Base-by-base conservation (phyloP, 805 yeast species). In the Vanderwaltozyma verrucispora region DNA sequence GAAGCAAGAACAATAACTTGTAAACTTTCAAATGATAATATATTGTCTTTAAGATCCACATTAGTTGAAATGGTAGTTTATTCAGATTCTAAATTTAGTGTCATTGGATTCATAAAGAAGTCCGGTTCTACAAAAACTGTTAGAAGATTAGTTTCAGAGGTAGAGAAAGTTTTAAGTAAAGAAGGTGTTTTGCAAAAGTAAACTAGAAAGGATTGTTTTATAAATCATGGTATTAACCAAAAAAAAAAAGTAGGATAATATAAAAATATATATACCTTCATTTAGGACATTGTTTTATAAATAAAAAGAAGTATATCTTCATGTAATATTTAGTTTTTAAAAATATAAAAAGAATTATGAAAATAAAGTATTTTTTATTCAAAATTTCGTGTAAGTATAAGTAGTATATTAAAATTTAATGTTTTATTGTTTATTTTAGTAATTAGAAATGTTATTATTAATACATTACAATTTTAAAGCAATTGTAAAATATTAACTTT, bases 61-160 rank as follows among this genome's bases (percentile, higher is more conserved):
- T 68, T 71, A 45, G 80, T 81, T 56, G 71, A 74, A 42, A 69
- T 82, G 47, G 64, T 64, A 46, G 65, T 80, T 28, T 46, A 43
- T 30, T 46, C 64, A 27, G 62, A 73, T 36, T 73, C 63, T 57
- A 71, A 59, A 33, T 60, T 60, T 34, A 75, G 84, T 32, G 71
- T 67, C 41, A 61, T 81, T 26, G 69, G 69, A 13, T 77, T 83
- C 50, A 72, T 69, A 16, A 75, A 77, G 53, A 69, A 72, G 24
- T 75, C 72, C 45, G 92, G 92, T 6, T 78, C 87, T 1, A 59
- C 67, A 24, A 74, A 72, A 45, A 74, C 85, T 6, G 71, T 81
- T 36, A 69, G 62, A 26, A 75, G 75, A 43, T 63, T 81, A 46
- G 73, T 72, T 43, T 63, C 59, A 39, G 88, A 81, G 51, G 70